These are phyloP conservation scores for Whalleya microplaca DNA, from an alignment of 2,329 filamentous ascomycete genomes.

Conservation along the genomic window DNA sequence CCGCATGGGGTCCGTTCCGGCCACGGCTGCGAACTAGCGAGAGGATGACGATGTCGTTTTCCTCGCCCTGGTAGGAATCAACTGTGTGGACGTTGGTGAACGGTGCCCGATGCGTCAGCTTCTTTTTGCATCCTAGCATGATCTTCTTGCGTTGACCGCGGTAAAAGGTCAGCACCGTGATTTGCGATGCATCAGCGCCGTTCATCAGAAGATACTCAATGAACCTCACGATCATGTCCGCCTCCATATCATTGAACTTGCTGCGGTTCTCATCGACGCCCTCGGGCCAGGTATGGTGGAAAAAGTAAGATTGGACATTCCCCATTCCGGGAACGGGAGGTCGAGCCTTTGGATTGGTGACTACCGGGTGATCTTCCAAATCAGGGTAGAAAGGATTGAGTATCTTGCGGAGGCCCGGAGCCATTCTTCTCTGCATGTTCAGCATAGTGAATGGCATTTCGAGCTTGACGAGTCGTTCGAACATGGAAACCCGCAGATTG, in stretches of 20 bases:
- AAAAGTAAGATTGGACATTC: conserved; percentile 44
- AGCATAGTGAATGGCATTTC: conserved; percentile 66
- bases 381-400: conserved; percentile 52
- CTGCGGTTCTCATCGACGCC: conserved; percentile 65
- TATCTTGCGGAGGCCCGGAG: conserved; percentile 48
- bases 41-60: conserved; percentile 81
- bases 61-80: conserved; percentile 89
- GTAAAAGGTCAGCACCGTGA: conserved; percentile 88
- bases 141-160: conserved; percentile 77
- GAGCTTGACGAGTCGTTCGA: conserved; percentile 75
- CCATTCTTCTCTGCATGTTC: conserved; percentile 67
- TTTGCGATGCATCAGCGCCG: conserved; percentile 59
- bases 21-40: conserved; percentile 77
- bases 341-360: conserved; percentile 38
- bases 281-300: conserved; percentile 66
- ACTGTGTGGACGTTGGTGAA: conserved; percentile 73
- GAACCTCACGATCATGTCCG: conserved; percentile 75
- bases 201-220: conserved; percentile 74
- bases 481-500: conserved; percentile 74
- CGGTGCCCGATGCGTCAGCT: conserved; percentile 33
- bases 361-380: conserved; percentile 49
- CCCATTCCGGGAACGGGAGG: conserved; percentile 52
- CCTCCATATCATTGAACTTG: conserved; percentile 71
- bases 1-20: conserved; percentile 42
- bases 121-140: conserved; percentile 48